Base-by-base conservation (phyloP, 768 basidiomycete genomes). In the Collybia mongolica region DNA sequence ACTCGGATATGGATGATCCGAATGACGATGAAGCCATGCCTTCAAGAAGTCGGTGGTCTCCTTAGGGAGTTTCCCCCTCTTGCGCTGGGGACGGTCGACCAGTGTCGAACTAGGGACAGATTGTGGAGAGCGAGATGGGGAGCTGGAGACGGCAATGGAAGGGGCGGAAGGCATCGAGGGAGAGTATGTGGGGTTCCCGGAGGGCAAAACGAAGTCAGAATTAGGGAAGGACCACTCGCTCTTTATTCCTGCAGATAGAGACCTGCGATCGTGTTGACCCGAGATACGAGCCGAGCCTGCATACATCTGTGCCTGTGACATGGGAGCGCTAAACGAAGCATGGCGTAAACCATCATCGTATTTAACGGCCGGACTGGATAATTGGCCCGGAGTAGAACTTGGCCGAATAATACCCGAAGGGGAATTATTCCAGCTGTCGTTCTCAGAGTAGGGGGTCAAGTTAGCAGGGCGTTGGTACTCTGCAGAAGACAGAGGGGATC, bases 1-100 rank as follows among this genome's bases (percentile, higher is more conserved):
- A 58, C 83, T 86, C 26, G 90, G 90, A 65, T 93, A 93, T 20
- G 90, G 90, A 59, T 93, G 91, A 64, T 93, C 90, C 2, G 87
- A 87, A 63, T 93, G 90, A 55, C 87, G 82, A 62, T 93, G 87
- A 28, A 93, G 73, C 91, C 91, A 93, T 6, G 89, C 84, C 61
- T 92, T 91, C 67, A 93, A 80, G 61, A 83, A 90, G 69, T 93
- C 90, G 26, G 90, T 93, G 32, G 90, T 90, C 70, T 90, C 89
- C 73, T 93, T 93, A 39, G 90, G 90, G 8, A 93, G 80, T 70
- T 93, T 93, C 51, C 90, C 90, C 50, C 90, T 82, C 63, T 91
- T 90, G 57, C 90, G 84, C 40, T 81, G 83, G 12, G 88, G 88
- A 17, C 88, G 85, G 56, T 90, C 88, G 55, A 84, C 83, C 49